These are phyloP conservation scores for Amaranthus palmeri DNA, from an alignment of 148 eudicot species.

Conservation along the genomic window DNA sequence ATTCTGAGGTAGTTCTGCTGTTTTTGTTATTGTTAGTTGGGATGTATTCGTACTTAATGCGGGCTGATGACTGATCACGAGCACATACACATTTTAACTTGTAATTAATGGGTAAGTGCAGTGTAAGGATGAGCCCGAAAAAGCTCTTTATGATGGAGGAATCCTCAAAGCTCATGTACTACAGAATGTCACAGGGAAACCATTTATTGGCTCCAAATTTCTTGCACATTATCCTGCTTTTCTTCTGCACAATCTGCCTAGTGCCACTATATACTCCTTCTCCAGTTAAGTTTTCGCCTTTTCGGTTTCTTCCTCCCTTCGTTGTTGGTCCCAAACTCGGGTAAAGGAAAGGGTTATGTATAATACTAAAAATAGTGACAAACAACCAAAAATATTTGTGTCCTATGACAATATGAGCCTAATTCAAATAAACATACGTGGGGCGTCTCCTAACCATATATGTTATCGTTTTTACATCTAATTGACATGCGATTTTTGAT, in stretches of 20 bases:
- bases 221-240: conserved; percentile 12
- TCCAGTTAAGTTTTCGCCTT: conserved; percentile 17
- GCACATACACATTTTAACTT: too few relatives aligned
- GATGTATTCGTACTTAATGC: too few relatives aligned
- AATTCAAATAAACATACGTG: too few relatives aligned
- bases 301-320: background rate
- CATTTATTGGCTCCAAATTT: background rate
- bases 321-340: too few relatives aligned
- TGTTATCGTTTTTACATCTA: background rate
- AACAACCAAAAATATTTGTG: too few relatives aligned
- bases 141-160: conserved; percentile 23
- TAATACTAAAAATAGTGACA: too few relatives aligned
- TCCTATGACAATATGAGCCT: too few relatives aligned
- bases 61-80: too few relatives aligned
- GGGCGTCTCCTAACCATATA: too few relatives aligned
- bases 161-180: conserved; percentile 12
- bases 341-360: too few relatives aligned
- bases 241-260: conserved; percentile 15
- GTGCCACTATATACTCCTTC: conserved; percentile 18
- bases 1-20: conserved; percentile 16
- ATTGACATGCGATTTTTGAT: background rate
- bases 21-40: too few relatives aligned
- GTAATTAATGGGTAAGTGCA: background rate
- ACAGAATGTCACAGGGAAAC: background rate
- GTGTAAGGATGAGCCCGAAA: conserved; percentile 18